These are phyloP conservation scores for Cafeteria roenbergensis DNA, from an alignment of 108 stramenopile genomes.

Conservation along the genomic window DNA sequence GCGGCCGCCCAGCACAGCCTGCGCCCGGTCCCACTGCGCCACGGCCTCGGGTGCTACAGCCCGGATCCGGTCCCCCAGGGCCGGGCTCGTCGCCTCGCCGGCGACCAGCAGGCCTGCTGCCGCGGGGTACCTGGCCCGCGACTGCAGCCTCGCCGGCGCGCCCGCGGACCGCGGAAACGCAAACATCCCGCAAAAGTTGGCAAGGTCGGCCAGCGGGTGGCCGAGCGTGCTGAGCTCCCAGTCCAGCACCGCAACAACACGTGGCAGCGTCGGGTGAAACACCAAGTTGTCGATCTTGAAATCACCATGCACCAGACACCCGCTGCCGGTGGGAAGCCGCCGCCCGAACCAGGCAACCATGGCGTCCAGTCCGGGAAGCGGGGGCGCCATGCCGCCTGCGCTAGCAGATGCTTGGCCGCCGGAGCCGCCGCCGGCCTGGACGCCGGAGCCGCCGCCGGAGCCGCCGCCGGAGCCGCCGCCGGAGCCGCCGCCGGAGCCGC, in stretches of 20 bases:
- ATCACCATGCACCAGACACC: constrained; percentile 74
- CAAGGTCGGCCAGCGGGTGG: constrained; percentile 74
- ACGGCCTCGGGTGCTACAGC: not conserved
- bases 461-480: not conserved
- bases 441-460: not conserved
- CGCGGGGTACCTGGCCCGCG: constrained; percentile 35
- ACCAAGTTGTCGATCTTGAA: constrained; percentile 89
- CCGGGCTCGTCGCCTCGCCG: not conserved
- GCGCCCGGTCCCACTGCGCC: not conserved
- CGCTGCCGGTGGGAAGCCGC: constrained; percentile 43
- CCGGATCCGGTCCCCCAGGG: not conserved
- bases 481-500: not conserved
- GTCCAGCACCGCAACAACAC: constrained; percentile 76
- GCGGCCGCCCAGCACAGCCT: not conserved
- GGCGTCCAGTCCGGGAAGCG: not conserved
- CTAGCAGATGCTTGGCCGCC: not conserved
- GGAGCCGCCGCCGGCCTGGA: not conserved
- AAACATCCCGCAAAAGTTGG: constrained; percentile 76
- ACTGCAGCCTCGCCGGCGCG: constrained; percentile 22
- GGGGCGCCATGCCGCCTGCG: not conserved
- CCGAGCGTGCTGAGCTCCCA: constrained; percentile 90
- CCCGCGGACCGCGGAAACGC: constrained; percentile 37
- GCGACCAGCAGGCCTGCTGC: not conserved
- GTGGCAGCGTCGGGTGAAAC: constrained; percentile 69
- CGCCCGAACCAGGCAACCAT: not conserved